These are phyloP conservation scores for Blastobotrys petasosporus DNA, from an alignment of 1,139 yeast genomes.

Conservation along the genomic window DNA sequence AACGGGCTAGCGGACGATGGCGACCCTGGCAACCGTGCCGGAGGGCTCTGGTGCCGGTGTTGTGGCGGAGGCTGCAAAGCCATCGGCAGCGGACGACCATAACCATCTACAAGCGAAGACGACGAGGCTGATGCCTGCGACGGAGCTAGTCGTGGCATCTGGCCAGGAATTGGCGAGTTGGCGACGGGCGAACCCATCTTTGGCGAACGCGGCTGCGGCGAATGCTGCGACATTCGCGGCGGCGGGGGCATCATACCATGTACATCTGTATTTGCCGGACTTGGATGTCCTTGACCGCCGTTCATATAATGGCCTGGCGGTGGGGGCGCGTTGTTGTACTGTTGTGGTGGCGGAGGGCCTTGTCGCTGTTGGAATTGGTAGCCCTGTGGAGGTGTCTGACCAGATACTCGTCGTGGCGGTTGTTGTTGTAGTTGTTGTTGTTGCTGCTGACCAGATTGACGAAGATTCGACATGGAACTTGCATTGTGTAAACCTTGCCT, in stretches of 20 bases:
- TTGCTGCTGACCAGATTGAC: constrained; percentile 15
- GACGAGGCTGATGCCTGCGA: too few relatives aligned
- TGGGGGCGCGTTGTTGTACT: neutral
- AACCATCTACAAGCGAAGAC: too few relatives aligned
- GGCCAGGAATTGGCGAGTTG: too few relatives aligned
- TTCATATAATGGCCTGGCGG: neutral
- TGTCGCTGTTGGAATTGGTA: neutral
- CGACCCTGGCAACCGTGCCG: neutral
- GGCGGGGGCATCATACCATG: neutral
- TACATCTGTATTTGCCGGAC: neutral
- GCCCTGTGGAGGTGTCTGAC: neutral
- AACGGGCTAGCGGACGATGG: neutral
- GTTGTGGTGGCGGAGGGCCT: too few relatives aligned
- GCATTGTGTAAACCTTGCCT: neutral
- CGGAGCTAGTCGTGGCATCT: too few relatives aligned
- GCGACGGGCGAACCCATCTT: too few relatives aligned
- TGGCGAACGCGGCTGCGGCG: too few relatives aligned
- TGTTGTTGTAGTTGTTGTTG: constrained; percentile 17
- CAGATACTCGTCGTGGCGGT: neutral
- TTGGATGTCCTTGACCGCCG: neutral
- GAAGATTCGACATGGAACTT: neutral
- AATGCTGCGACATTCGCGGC: too few relatives aligned
- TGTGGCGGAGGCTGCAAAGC: constrained; percentile 6
- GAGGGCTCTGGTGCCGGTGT: constrained; percentile 1
- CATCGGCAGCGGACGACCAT: too few relatives aligned